A percentile compares a stretch with the other conserved stretches of the same genome.
Evolutionary conservation across 495 filamentous ascomycete species (phyloP).

Genomic region (Hypoxylon lienhwacheense): DNA sequence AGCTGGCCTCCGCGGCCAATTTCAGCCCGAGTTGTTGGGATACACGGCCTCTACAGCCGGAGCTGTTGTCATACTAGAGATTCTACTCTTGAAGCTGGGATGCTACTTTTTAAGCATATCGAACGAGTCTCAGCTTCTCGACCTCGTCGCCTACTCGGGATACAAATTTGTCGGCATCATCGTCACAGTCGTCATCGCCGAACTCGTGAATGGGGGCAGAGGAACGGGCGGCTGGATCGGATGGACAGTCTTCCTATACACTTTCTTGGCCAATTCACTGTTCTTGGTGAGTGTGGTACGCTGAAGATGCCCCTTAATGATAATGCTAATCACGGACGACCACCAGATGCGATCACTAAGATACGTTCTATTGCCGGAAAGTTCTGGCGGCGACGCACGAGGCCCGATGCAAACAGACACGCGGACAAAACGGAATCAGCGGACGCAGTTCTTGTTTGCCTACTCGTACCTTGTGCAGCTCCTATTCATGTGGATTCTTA

Average conservation of each 20-base stretch:
- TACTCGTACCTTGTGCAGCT: conserved; percentile 95
- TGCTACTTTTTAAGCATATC: conserved; percentile 91
- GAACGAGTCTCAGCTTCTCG: conserved; percentile 81
- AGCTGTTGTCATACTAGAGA: conserved; percentile 80
- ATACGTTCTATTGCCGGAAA: conserved; percentile 93
- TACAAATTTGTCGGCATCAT: conserved; percentile 99
- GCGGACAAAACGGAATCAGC: conserved; percentile 79
- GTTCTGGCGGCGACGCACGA: conserved; percentile 60
- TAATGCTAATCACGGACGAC: conserved; percentile 19
- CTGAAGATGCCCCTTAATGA: neutral
- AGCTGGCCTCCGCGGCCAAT: conserved; percentile 87
- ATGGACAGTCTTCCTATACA: conserved; percentile 87
- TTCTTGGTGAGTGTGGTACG: conserved; percentile 70
- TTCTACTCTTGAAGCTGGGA: conserved; percentile 84
- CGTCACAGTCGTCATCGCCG: conserved; percentile 74
- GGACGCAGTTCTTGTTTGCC: conserved; percentile 93
- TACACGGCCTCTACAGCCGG: conserved; percentile 83
- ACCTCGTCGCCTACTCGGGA: conserved; percentile 92
- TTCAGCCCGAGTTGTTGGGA: conserved; percentile 91
- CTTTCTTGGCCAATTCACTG: conserved; percentile 90
- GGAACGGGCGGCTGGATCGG: conserved; percentile 84
- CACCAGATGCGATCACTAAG: conserved; percentile 85
- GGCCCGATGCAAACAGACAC: conserved; percentile 71
- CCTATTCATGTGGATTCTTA: conserved; percentile 92
- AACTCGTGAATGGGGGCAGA: conserved; percentile 71